These are phyloP conservation scores for Pythium rhizo-oryzae DNA, from an alignment of 352 stramenopile species.

Conservation along the genomic window DNA sequence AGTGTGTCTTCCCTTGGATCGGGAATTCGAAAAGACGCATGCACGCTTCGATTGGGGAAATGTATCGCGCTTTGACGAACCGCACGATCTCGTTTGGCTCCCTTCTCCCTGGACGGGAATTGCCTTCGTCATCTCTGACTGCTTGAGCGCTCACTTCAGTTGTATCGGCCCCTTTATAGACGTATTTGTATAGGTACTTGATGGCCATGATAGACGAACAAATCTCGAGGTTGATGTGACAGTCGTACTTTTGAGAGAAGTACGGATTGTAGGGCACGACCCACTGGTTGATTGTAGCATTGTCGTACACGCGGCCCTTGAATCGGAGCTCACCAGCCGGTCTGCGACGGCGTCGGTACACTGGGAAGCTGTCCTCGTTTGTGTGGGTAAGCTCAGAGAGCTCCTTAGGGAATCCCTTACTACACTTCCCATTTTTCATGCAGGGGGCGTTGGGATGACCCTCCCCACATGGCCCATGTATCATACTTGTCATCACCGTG, in stretches of 20 bases:
- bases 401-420: slow-evolving; percentile 9
- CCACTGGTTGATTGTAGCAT: slow-evolving; percentile 8
- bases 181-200: slow-evolving; percentile 70
- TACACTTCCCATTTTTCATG: slow-evolving; percentile 10
- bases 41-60: slow-evolving; percentile 38
- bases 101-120: background rate
- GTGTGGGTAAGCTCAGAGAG: background rate
- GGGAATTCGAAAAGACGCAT: slow-evolving; percentile 30
- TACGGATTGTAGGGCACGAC: slow-evolving; percentile 67
- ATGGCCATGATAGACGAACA: slow-evolving; percentile 35
- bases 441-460: background rate
- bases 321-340: background rate
- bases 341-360: background rate
- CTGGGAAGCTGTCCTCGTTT: slow-evolving; percentile 2
- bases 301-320: slow-evolving; percentile 3
- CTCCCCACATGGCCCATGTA: slow-evolving; percentile 10
- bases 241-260: slow-evolving; percentile 51
- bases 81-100: slow-evolving; percentile 32
- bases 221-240: slow-evolving; percentile 56
- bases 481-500: slow-evolving; percentile 2
- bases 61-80: slow-evolving; percentile 35
- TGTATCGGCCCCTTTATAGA: slow-evolving; percentile 55
- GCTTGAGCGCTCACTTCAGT: slow-evolving; percentile 23
- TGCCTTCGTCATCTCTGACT: slow-evolving; percentile 1
- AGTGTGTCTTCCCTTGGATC: slow-evolving; percentile 30